Base-by-base conservation (phyloP, 2,329 filamentous ascomycete species). In the Fusarium nelsonii region DNA sequence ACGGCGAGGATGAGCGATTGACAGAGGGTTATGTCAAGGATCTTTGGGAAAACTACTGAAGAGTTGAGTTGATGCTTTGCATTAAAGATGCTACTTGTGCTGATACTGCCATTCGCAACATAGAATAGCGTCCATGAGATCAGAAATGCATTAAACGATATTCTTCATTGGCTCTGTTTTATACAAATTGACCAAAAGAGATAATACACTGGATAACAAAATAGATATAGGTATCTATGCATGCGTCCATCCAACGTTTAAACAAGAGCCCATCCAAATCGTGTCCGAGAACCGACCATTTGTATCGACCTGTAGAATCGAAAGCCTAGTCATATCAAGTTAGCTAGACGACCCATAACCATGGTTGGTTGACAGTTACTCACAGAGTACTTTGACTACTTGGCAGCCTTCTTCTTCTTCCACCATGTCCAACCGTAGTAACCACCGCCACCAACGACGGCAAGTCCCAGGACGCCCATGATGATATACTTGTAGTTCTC, bases 21-120 rank as follows among this genome's bases (percentile, higher is more conserved):
- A 98, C 96, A 0, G 93, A 97, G 79, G 92, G 85, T 2, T 98
- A 93, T 79, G 84, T 87, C 57, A 93, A 92, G 81, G 93, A 97
- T 80, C 81, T 98, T 49, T 98, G 95, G 95, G 85, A 87, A 69
- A 84, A 88, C 62, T 85, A 84, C 64, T 85, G 7, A 44, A 73
- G 68, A 44, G 14, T 7, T 15, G n/a, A 33, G 11, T 8, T 14
- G 8, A 10, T 26, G 12, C 26, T 6, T 28, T 34, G 14, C n/a
- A 16, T 3, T 18, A 23, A 7, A 28, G 23, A 26, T 11, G 10
- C 8, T 16, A n/a, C 10, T 16, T 12, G 18, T 6, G 18, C 9
- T 34, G 43, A 45, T 45, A 2, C 11, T 18, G 4, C 8, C 16
- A 30, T 4, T 18, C 28, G 7, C 32, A n/a, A 6, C 14, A 48